Evolutionary conservation across 2,329 filamentous ascomycete species (phyloP).

Genomic region (Fusarium sarcochroum): DNA sequence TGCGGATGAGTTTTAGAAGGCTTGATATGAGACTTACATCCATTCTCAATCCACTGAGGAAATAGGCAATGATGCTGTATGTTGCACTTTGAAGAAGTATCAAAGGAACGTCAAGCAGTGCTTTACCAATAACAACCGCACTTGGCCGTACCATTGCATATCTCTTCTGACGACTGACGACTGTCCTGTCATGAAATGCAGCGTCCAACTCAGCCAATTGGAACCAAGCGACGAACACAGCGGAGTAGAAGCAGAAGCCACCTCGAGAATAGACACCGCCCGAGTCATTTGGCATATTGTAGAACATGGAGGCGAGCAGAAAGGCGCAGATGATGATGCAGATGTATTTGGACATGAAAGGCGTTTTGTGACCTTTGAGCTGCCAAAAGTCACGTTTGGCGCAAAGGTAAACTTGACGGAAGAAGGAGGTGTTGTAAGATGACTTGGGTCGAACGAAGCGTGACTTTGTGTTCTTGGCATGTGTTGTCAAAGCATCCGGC

Average conservation of each 20-base stretch:
- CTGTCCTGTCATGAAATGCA: slow-evolving; percentile 77
- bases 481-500: too few species aligned
- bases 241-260: slow-evolving; percentile 62
- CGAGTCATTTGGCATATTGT: slow-evolving; percentile 72
- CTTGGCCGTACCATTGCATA: slow-evolving; percentile 67
- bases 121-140: slow-evolving; percentile 67
- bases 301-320: slow-evolving; percentile 86
- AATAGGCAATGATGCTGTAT: slow-evolving; percentile 80
- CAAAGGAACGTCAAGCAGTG: slow-evolving; percentile 69
- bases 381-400: slow-evolving; percentile 84
- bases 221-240: slow-evolving; percentile 70
- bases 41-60: slow-evolving; percentile 78
- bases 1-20: too few species aligned
- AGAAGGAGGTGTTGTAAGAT: slow-evolving; percentile 81
- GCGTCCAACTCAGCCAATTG: slow-evolving; percentile 83
- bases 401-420: slow-evolving; percentile 76
- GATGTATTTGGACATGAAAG: slow-evolving; percentile 82
- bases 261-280: slow-evolving; percentile 71
- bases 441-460: slow-evolving; percentile 76
- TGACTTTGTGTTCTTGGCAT: slow-evolving; percentile 77
- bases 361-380: slow-evolving; percentile 79
- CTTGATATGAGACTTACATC: slow-evolving; percentile 55
- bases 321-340: slow-evolving; percentile 80
- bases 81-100: slow-evolving; percentile 73
- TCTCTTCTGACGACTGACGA: slow-evolving; percentile 63